Percentiles rank a stretch among this genome's conserved stretches.
Evolutionary conservation across 768 basidiomycete genomes (phyloP).

Genomic region (Phylloporus sp.): DNA sequence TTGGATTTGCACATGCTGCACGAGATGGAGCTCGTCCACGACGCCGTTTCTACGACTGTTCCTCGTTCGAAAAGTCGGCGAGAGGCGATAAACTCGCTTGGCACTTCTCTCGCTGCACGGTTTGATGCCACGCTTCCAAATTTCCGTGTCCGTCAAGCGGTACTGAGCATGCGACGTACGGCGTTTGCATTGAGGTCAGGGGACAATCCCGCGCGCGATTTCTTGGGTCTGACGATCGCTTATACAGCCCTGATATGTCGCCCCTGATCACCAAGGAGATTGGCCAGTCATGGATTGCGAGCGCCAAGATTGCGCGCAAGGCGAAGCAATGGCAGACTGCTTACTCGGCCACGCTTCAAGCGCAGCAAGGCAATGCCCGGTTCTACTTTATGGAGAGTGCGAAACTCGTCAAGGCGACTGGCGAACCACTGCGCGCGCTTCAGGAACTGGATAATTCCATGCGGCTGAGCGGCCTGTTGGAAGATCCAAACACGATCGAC

Average conservation of each 20-base stretch:
- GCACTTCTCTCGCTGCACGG: conserved; percentile 50
- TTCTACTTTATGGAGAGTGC: conserved; percentile 89
- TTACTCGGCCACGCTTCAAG: conserved; percentile 92
- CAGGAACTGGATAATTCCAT: conserved; percentile 80
- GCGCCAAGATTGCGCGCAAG: conserved; percentile 94
- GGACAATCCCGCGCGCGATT: conserved; percentile 11
- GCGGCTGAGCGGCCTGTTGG: conserved; percentile 45
- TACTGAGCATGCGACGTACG: conserved; percentile 84
- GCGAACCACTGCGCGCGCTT: conserved; percentile 79
- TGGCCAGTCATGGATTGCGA: conserved; percentile 83
- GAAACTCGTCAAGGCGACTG: conserved; percentile 74
- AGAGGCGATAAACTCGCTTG: conserved; percentile 37
- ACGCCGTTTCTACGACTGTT: conserved; percentile 37
- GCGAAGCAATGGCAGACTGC: conserved; percentile 95
- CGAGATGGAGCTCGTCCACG: conserved; percentile 71
- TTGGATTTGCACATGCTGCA: conserved; percentile 81
- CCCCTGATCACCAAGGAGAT: conserved; percentile 52
- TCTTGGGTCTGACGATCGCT: conserved; percentile 9
- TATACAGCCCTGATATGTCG: conserved; percentile 22
- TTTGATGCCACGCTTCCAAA: conserved; percentile 78
- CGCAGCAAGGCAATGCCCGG: conserved; percentile 61
- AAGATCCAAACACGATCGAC: conserved; percentile 47
- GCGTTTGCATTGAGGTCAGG: conserved; percentile 70
- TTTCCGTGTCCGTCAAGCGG: conserved; percentile 82
- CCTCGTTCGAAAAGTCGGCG: conserved; percentile 35